phyloP scores from a whole-genome alignment of 2,329 filamentous ascomycete genomes.

The Fusarium lyarnte region DNA sequence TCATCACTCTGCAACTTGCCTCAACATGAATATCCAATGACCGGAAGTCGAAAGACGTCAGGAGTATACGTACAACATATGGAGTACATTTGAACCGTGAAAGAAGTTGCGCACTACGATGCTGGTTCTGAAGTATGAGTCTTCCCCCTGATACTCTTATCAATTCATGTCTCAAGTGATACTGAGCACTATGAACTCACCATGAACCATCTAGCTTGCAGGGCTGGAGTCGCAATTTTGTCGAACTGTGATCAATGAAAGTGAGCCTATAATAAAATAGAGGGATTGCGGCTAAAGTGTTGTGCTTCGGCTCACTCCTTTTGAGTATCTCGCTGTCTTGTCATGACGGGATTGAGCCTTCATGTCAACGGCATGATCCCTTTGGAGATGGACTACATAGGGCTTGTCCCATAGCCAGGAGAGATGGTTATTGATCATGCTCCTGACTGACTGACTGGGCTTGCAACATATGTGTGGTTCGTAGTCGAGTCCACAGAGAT shows the following conservation, averaged over 20 bases:
- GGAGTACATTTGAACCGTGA: neutral
- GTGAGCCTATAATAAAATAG: neutral
- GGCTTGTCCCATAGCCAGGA: neutral
- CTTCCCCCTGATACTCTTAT: neutral
- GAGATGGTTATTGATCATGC: neutral
- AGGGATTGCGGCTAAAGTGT: too few species aligned
- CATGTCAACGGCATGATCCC: neutral
- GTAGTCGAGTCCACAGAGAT: neutral
- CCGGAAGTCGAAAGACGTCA: too few species aligned
- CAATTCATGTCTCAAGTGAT: neutral
- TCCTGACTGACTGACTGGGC: neutral
- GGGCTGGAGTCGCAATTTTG: neutral
- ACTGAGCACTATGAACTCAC: neutral
- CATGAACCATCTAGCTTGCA: neutral
- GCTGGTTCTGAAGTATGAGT: neutral
- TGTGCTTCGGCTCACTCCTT: neutral
- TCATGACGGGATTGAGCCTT: neutral
- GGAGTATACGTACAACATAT: too few species aligned
- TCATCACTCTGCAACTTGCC: neutral
- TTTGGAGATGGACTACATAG: neutral
- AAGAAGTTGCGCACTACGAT: neutral
- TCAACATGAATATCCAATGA: neutral
- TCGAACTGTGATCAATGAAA: neutral
- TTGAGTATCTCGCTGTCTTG: neutral
- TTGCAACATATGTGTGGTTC: neutral